Conservation (phyloP, 176 grass and related monocot species). For the Cenchrus americanus region DNA sequence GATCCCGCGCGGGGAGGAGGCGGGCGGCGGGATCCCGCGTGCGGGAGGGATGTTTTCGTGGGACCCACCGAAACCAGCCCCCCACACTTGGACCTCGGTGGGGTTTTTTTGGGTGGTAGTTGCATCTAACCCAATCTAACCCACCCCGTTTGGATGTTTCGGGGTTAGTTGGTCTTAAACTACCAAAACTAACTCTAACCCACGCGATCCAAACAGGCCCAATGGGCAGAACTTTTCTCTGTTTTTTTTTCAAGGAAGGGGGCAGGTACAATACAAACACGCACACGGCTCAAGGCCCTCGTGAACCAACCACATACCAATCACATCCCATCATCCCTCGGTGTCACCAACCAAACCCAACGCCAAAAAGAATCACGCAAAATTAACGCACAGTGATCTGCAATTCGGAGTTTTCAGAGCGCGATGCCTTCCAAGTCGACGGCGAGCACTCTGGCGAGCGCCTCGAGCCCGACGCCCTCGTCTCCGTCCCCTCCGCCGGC, state of each 20-base stretch:
- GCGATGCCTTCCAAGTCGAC: slow-evolving; percentile 39
- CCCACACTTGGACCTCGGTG: no score
- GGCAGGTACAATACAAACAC: not conserved
- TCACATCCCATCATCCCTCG: not conserved
- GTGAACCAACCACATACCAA: slow-evolving; percentile 13
- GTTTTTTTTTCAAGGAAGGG: not conserved
- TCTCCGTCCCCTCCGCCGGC: slow-evolving; percentile 46
- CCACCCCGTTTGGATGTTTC: no score
- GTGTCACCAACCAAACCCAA: slow-evolving; percentile 5
- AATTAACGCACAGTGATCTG: not conserved
- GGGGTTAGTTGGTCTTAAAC: no score
- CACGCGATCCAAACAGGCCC: no score
- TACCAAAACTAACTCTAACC: no score
- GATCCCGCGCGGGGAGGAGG: no score
- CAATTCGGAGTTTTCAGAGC: not conserved
- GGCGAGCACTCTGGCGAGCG: slow-evolving; percentile 63
- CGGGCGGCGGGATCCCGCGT: no score
- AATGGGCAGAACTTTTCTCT: slow-evolving; percentile 14
- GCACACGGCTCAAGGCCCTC: not conserved
- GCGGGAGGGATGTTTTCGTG: no score
- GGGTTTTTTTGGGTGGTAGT: no score
- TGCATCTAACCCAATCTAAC: no score
- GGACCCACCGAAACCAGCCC: no score
- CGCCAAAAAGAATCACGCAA: not conserved
- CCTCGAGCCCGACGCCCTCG: slow-evolving; percentile 61